Evolutionary conservation across 768 basidiomycete genomes (phyloP), one percentile per base, ranked within the genome.

Genomic region (Rhizopogon roseolus): DNA sequence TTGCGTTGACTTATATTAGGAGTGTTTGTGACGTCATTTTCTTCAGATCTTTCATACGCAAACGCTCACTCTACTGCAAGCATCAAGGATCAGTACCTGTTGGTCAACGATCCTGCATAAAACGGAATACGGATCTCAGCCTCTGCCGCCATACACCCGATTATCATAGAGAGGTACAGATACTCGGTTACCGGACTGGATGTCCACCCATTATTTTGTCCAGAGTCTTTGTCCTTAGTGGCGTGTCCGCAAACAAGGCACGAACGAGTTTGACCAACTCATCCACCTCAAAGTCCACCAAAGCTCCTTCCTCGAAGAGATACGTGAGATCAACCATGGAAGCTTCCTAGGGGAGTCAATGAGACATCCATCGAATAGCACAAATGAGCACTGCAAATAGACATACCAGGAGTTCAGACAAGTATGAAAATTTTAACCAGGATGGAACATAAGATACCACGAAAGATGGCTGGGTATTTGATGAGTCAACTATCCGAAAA

Each of bases 371-470:
- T 39, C 51, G 16, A 36, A 55, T 19, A n/a, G 32, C 11, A 38
- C 34, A 27, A 41, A 28, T 14, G 9, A 32, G 36, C 27, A 41
- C 27, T 14, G 29, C 45, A 7, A 41, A 19, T 29, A 9, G 27
- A 76, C 88, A 43, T 55, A 94, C 93, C 76, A 98, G 67, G 11
- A 98, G 78, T 67, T 97, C 94, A 2, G 91, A 91, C 5, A 97
- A 77, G 68, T 98, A 98, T 17, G 89, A 93, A 68, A 91, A 96
- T 68, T 96, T 96, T 61, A 97, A 76, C 95, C 95, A 98, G 11
- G 83, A 86, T 1, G 91, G 88, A n/a, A 95, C 90, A 58, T 91
- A 92, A 0, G 83, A 84, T 1, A 87, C 88, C 6, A 92, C 84
- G 45, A 88, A 84, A 0, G 90, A 87, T 17, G 86, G 77, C 81